Evolutionary conservation across 2,329 filamentous ascomycete genomes (phyloP), one percentile per base, ranked within the genome.

Genomic region (Calonectria honghensis): DNA sequence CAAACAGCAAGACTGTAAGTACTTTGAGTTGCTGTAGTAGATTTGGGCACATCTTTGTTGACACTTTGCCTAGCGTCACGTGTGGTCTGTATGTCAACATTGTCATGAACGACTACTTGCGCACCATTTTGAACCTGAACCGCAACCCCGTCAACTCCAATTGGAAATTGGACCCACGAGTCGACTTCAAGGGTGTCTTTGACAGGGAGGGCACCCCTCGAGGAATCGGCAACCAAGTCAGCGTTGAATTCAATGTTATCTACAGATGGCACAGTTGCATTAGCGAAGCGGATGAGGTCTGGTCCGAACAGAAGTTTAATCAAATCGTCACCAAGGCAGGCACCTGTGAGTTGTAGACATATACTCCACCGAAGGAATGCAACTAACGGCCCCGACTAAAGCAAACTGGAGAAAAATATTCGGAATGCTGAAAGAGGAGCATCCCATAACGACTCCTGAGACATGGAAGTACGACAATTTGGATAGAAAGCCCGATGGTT

Each of bases 111-210:
- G 57, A 63, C n/a, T 63, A 63, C 24, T 37, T 63, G 3, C 37
- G 57, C 27, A 63, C 57, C 6, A 63, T 63, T 63, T n/a, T 63
- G 57, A 63, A 63, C 13, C 16, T 63, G 35, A 63, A 63, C 57
- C 57, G 57, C 57, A 63, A 63, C 57, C 35, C 24, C 0, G 14
- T 41, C 14, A 11, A 16, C 9, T 63, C 57, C 0, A 24, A 63
- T 11, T 63, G 57, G 57, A 63, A 63, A 37, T 6, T 63, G 14
- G 57, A 63, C 6, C 57, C 57, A 11, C 57, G 57, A 18, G 57
- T 20, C 9, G 57, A 63, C 57, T 41, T 29, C 2, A 63, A 41
- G 18, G 11, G 10, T 27, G 16, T 39, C 4, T 63, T 63, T 41
- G 57, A 63, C 16, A 63, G 41, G 18, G 57, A 63, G 27, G 57